phyloP scores from a whole-genome alignment of 2,329 filamentous ascomycete genomes.

The Hirsutella rhossiliensis region DNA sequence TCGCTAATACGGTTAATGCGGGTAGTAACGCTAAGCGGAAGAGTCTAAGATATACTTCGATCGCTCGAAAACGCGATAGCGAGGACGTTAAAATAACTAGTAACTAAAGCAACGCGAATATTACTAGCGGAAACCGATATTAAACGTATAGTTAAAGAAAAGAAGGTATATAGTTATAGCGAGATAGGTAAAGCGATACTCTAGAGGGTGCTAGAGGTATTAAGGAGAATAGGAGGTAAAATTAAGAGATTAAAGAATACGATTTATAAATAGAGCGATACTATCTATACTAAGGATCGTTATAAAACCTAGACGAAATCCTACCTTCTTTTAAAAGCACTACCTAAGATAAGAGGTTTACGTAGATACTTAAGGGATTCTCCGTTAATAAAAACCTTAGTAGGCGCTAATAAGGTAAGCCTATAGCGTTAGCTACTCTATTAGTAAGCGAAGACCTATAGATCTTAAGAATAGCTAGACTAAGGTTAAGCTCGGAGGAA shows the following conservation, averaged over 20 bases:
- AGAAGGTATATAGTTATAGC: not conserved
- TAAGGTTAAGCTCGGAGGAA: no score
- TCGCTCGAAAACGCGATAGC: not conserved
- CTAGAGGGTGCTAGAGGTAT: not conserved
- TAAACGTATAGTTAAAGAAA: not conserved
- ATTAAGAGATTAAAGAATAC: not conserved
- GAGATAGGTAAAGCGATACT: not conserved
- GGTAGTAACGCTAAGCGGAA: not conserved
- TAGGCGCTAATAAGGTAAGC: no score
- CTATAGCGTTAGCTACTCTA: no score
- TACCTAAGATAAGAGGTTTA: no score
- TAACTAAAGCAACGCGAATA: not conserved
- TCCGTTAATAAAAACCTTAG: no score
- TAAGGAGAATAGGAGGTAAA: not conserved
- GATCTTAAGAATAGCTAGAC: no score
- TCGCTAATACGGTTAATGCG: not conserved
- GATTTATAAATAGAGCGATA: not conserved
- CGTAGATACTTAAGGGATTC: no score
- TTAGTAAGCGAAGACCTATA: no score
- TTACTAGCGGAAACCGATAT: no score
- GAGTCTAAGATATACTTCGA: not conserved
- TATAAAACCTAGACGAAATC: no score
- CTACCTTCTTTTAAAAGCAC: no score
- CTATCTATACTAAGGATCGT: not conserved
- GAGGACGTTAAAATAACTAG: not conserved